Evolutionary conservation across 768 basidiomycete species (phyloP).

Genomic region (Chalciporus pseudorubinellus): DNA sequence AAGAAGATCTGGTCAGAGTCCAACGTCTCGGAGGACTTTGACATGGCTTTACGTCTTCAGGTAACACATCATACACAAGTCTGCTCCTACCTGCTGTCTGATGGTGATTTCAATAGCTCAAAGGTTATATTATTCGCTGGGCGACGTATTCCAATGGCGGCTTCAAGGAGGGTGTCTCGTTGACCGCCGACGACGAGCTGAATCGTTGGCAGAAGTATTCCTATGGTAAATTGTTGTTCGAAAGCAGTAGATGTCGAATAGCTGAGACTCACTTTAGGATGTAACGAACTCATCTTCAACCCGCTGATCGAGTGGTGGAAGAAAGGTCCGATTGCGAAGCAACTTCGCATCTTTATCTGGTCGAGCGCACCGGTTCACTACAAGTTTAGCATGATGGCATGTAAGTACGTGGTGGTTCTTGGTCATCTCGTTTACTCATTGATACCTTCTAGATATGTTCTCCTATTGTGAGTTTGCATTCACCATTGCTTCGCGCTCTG

Average conservation of each 20-base stretch:
- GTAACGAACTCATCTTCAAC: slow-evolving; percentile 73
- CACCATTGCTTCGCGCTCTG: background rate
- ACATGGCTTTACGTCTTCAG: slow-evolving; percentile 63
- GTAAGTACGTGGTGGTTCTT: slow-evolving; percentile 26
- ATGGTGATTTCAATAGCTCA: slow-evolving; percentile 27
- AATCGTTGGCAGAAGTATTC: slow-evolving; percentile 92
- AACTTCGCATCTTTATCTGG: slow-evolving; percentile 77
- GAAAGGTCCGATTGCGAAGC: slow-evolving; percentile 78
- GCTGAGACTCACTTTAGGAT: slow-evolving; percentile 32
- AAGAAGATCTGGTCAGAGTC: slow-evolving; percentile 71
- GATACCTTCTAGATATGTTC: slow-evolving; percentile 40
- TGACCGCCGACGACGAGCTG: slow-evolving; percentile 88
- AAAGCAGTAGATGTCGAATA: background rate
- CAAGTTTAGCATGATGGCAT: slow-evolving; percentile 65
- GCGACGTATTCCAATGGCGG: slow-evolving; percentile 83
- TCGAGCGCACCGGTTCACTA: slow-evolving; percentile 75
- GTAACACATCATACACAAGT: background rate
- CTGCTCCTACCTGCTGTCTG: slow-evolving; percentile 60
- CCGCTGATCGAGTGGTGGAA: slow-evolving; percentile 77
- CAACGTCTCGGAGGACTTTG: slow-evolving; percentile 68
- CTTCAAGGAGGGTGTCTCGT: slow-evolving; percentile 90
- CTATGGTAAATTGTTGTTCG: slow-evolving; percentile 52
- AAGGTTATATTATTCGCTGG: slow-evolving; percentile 43
- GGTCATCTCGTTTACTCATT: background rate
- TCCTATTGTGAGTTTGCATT: slow-evolving; percentile 42